Base-by-base conservation (phyloP, 768 basidiomycete genomes). In the Serendipita indica region DNA sequence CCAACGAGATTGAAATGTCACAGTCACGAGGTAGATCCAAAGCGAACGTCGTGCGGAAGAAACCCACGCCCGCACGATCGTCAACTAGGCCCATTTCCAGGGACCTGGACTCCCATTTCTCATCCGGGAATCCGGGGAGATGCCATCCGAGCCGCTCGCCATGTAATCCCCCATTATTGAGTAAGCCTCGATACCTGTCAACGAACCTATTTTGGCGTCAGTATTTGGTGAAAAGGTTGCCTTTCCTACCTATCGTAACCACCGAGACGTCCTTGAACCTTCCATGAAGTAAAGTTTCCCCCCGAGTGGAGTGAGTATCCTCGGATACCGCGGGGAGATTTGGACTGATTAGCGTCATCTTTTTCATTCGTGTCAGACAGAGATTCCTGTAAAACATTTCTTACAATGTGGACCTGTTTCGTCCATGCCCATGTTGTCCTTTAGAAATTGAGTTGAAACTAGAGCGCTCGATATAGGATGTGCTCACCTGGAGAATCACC, bases 401-500 rank as follows among this genome's bases (percentile, higher is more conserved):
- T 61, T 58, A 79, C 80, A 62, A 63, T 73, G 74, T 20, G 22
- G 32, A 25, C 69, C 52, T 13, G 79, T 77, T 67, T 88, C 80
- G 59, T 87, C 78, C 62, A 86, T 68, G 0, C 87, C 88, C 82
- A 84, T 86, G 64, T 86, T 85, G 61, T 89, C 88, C 82, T 85
- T 7, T 41, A 45, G 60, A 35, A 18, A 43, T 16, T 35, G 45
- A 6, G 39, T 22, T 13, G 32, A 28, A n/a, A n/a, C n/a, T 37
- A 37, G 1, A 39, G 12, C 12, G 46, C 14, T 25, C 28, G 61
- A 52, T 20, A 33, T n/a, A 57, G 46, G 20, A 62, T 5, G 14
- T 35, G 20, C 56, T 13, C 64, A 81, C 84, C 74, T 86, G 84
- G 3, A 88, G 74, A 39, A 89, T 74, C 0, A 87, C 89, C 57